Evolutionary conservation across 2,329 filamentous ascomycete species (phyloP), one percentile per base, ranked within the genome.

Genomic region (Verticillium zaregamsianum): DNA sequence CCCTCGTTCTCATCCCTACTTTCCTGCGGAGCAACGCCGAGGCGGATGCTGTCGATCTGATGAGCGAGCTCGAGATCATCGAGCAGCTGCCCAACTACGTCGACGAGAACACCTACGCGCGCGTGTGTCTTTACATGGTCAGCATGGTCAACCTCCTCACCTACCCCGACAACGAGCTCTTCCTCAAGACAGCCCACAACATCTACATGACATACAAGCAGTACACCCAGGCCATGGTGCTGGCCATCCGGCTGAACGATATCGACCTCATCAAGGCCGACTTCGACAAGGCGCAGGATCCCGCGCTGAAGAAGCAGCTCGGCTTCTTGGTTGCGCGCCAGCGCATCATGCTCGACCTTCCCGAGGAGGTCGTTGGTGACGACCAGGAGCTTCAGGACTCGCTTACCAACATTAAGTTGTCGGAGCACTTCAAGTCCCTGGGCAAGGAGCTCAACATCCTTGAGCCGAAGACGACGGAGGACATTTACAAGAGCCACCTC

Each of bases 401-500:
- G 68, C 77, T 97, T 61, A 91, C 91, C 74, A 99, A 98, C 77
- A 87, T 90, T 20, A 92, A 90, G 71, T 79, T 99, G 62, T 89
- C 93, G 1, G 92, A 96, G 66, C 90, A 98, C 76, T 99, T 97
- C 84, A 96, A 96, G 77, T 87, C 90, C 5, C 82, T 99, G 35
- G 96, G 89, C 62, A 97, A 97, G 78, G 95, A 99, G 75, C 84
- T 99, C 60, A 98, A 99, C 76, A 94, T 99, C 59, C 82, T 98
- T 52, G 95, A 99, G 66, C 95, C 95, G 39, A 98, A 97, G 81
- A 91, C 92, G 54, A 96, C 94, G 0, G 95, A 99, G 73, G 96
- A 99, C 71, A 99, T 99, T 70, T 99, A 99, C 85, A 99, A 99
- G 82, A 97, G 93, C 72, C 95, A 99, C 76, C 85, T 99, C 5